phyloP scores from a whole-genome alignment of 345 rosid genomes.

The Eucalyptus virginea region DNA sequence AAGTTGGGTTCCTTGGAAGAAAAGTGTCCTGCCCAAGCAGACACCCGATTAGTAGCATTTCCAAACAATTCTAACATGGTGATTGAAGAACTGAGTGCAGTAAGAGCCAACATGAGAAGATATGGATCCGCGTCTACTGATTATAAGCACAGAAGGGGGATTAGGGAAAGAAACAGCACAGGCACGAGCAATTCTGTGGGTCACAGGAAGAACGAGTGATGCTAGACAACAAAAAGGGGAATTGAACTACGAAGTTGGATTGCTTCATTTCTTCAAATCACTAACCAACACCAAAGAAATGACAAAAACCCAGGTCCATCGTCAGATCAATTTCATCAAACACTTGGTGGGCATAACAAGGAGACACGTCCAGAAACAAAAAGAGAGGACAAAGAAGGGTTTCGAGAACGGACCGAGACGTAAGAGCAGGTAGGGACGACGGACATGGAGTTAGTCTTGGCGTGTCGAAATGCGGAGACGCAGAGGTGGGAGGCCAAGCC shows the following conservation, averaged over 20 bases:
- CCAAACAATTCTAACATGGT: not conserved
- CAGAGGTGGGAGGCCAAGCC: constrained; percentile 87
- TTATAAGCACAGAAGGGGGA: not conserved
- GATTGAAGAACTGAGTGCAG: not conserved
- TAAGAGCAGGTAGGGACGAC: constrained; percentile 80
- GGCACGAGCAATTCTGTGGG: not conserved
- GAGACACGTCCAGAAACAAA: not conserved
- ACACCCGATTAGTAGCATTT: not conserved
- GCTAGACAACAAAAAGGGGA: not conserved
- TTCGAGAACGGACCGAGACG: constrained; percentile 40
- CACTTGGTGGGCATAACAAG: not conserved
- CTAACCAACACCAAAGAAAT: not conserved
- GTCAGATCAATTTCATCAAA: not conserved
- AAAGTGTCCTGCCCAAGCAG: constrained; percentile 51
- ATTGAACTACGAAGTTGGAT: not conserved
- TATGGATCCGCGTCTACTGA: not conserved
- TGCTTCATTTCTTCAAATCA: not conserved
- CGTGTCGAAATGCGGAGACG: constrained; percentile 65
- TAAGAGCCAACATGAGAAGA: not conserved
- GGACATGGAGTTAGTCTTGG: constrained; percentile 50
- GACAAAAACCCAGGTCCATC: not conserved
- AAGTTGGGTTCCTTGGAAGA: constrained; percentile 48
- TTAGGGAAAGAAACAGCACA: not conserved
- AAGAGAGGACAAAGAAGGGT: not conserved
- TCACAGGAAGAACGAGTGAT: not conserved